phyloP scores from a whole-genome alignment of 495 filamentous ascomycete genomes.

The Penicillium daleae region DNA sequence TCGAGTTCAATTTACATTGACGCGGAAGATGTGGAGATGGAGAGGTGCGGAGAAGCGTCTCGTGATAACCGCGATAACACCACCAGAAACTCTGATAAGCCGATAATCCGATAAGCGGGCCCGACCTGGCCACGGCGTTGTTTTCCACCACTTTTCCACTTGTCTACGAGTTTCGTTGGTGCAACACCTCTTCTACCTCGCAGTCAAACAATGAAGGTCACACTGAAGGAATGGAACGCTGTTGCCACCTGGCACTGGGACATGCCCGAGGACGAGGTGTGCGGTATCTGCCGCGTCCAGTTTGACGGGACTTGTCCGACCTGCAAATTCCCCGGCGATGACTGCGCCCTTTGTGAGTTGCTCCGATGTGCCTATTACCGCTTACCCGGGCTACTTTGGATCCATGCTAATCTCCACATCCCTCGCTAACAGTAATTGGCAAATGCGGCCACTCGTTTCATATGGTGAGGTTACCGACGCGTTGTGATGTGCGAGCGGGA shows the following conservation, averaged over 20 bases:
- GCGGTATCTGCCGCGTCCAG: constrained; percentile 96
- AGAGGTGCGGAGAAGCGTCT: constrained; percentile 30
- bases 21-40: constrained; percentile 17
- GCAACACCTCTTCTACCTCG: background rate
- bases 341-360: constrained; percentile 82
- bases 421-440: constrained; percentile 69
- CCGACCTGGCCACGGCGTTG: no score
- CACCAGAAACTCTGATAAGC: constrained; percentile 7
- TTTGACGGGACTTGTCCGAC: constrained; percentile 97
- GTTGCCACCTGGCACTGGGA: constrained; percentile 98
- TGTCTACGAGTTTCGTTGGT: background rate
- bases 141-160: background rate
- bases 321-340: constrained; percentile 97
- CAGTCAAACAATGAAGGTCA: constrained; percentile 80
- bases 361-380: background rate
- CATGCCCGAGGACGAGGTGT: constrained; percentile 96
- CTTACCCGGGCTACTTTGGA: background rate
- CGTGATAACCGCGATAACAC: constrained; percentile 35
- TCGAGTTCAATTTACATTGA: constrained; percentile 13
- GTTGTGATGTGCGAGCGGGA: background rate
- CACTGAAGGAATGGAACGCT: constrained; percentile 87
- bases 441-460: constrained; percentile 98
- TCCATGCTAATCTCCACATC: background rate
- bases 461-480: constrained; percentile 63
- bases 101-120: constrained; percentile 6